These are phyloP conservation scores for Pichia sp. DNA, from an alignment of 1,139 yeast species.

Conservation along the genomic window DNA sequence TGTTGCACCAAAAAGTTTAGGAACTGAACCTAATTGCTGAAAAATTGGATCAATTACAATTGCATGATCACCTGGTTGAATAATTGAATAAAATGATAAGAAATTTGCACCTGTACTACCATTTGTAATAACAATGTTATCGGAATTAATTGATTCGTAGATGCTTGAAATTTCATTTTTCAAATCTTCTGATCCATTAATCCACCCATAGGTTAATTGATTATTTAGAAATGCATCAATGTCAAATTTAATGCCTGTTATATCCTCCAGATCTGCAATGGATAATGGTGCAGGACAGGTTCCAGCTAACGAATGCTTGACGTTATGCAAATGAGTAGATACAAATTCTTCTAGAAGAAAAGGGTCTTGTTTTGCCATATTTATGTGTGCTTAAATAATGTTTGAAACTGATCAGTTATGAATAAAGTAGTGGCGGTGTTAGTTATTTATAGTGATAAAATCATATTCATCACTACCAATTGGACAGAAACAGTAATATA, in stretches of 20 bases:
- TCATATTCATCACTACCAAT: no score
- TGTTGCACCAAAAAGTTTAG: slow-evolving; percentile 42
- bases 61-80: slow-evolving; percentile 43
- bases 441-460: no score
- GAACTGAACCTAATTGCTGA: slow-evolving; percentile 47
- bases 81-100: slow-evolving; percentile 41
- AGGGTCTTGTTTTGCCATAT: slow-evolving; percentile 37
- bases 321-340: slow-evolving; percentile 43
- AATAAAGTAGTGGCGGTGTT: no score
- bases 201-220: slow-evolving; percentile 43
- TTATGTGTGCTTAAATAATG: no score
- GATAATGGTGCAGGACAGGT: slow-evolving; percentile 47
- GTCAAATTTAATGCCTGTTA: slow-evolving; percentile 28
- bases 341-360: slow-evolving; percentile 55
- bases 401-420: no score
- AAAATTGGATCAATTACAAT: slow-evolving; percentile 48
- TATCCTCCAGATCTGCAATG: slow-evolving; percentile 33
- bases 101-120: slow-evolving; percentile 59
- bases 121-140: slow-evolving; percentile 43
- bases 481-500: no score
- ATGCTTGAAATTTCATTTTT: slow-evolving; percentile 24
- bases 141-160: slow-evolving; percentile 11
- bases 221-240: slow-evolving; percentile 17
- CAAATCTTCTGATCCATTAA: slow-evolving; percentile 40
- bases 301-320: slow-evolving; percentile 44